phyloP scores from a whole-genome alignment of 345 rosid species.

The Salix suchowensis region DNA sequence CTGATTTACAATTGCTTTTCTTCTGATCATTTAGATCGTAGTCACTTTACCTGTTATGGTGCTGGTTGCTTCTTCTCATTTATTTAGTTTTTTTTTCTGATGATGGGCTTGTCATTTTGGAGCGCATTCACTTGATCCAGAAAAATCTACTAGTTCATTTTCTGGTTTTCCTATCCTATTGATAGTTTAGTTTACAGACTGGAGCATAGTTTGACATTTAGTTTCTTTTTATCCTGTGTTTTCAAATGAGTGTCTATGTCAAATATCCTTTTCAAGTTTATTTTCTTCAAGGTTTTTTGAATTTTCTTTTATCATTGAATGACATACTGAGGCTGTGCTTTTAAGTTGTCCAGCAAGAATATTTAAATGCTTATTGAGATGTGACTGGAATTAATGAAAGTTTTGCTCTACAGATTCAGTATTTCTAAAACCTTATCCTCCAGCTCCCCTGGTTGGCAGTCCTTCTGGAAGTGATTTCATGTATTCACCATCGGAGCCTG shows the following conservation, averaged over 20 bases:
- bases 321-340: background rate
- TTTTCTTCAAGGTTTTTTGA: background rate
- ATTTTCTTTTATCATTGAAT: constrained; percentile 5
- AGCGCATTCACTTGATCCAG: background rate
- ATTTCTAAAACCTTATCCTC: constrained; percentile 54
- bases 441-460: constrained; percentile 43
- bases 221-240: background rate
- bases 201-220: background rate
- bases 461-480: constrained; percentile 50
- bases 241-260: background rate
- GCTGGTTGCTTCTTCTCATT: background rate
- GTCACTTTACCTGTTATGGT: background rate
- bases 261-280: background rate
- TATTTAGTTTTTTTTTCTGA: background rate
- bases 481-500: constrained; percentile 62
- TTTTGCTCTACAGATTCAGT: constrained; percentile 48
- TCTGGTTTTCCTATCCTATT: background rate
- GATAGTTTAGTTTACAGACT: background rate
- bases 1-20: constrained; percentile 3
- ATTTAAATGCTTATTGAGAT: background rate
- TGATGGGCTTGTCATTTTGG: background rate
- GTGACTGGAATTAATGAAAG: constrained; percentile 6
- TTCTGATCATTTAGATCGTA: background rate
- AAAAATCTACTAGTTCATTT: background rate
- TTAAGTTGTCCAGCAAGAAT: background rate